phyloP scores from a whole-genome alignment of 106 monocot species.

The Vanilla planifolia region DNA sequence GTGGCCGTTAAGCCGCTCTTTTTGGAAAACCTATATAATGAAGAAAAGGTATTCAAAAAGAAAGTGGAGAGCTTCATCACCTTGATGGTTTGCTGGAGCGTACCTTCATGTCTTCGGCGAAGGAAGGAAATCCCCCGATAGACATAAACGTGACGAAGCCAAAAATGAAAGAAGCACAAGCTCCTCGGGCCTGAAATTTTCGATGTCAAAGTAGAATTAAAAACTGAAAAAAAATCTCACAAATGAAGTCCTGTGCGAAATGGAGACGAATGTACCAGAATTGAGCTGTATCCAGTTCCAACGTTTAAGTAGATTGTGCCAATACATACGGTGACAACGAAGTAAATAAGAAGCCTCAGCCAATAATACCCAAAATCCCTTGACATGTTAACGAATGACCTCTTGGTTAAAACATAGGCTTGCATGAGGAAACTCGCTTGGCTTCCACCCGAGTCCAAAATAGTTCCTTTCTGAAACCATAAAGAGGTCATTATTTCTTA shows the following conservation, averaged over 20 bases:
- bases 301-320: slow-evolving; percentile 21
- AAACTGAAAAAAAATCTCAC: background rate
- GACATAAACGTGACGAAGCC: slow-evolving; percentile 99
- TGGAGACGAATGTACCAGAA: slow-evolving; percentile 22
- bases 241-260: no score
- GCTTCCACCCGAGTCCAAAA: slow-evolving; percentile 8
- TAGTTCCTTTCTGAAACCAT: no score
- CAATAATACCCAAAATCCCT: slow-evolving; percentile 37
- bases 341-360: slow-evolving; percentile 19
- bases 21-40: slow-evolving; percentile 64
- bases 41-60: background rate
- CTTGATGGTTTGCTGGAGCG: background rate
- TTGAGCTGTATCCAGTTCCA: slow-evolving; percentile 19
- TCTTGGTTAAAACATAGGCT: slow-evolving; percentile 14
- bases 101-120: slow-evolving; percentile 98
- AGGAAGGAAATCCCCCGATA: slow-evolving; percentile 91
- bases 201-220: background rate
- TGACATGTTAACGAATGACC: slow-evolving; percentile 29
- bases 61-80: background rate
- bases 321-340: slow-evolving; percentile 10
- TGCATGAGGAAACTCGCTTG: slow-evolving; percentile 29
- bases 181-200: slow-evolving; percentile 70
- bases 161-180: slow-evolving; percentile 77
- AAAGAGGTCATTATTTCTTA: background rate
- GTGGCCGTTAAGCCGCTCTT: slow-evolving; percentile 84